Percentiles rank a stretch among this genome's conserved stretches.
Evolutionary conservation across 495 filamentous ascomycete genomes (phyloP).

Genomic region (Neurospora cerealis): DNA sequence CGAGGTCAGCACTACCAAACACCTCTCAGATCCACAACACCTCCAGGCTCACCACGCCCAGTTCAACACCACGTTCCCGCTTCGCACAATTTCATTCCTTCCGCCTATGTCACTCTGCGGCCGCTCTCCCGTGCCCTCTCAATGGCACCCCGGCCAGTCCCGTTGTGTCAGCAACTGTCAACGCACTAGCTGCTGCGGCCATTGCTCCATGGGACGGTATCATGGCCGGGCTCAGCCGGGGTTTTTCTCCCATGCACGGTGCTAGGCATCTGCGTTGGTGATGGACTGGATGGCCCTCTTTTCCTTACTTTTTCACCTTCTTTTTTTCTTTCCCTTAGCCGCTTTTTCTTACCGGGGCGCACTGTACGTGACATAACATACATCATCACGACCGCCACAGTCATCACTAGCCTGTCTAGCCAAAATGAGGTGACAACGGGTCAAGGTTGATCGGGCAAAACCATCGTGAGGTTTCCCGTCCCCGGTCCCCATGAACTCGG

Average conservation of each 20-base stretch:
- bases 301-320: too few species aligned
- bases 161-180: background rate
- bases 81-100: background rate
- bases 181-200: background rate
- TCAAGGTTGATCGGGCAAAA: background rate
- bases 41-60: background rate
- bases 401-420: background rate
- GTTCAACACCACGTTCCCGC: background rate
- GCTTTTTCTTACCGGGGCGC: background rate
- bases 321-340: background rate
- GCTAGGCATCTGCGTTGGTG: background rate
- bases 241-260: background rate
- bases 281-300: background rate
- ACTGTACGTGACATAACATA: background rate
- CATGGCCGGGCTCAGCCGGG: background rate
- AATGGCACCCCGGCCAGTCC: background rate
- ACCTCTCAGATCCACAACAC: background rate
- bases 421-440: background rate
- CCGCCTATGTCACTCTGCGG: background rate
- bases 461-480: background rate
- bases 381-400: background rate
- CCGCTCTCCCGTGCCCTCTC: too few species aligned
- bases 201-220: background rate
- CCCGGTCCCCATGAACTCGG: background rate
- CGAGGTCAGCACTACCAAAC: background rate